phyloP scores from a whole-genome alignment of 192 early-diverging fungal species.

The Coemansia sp. region DNA sequence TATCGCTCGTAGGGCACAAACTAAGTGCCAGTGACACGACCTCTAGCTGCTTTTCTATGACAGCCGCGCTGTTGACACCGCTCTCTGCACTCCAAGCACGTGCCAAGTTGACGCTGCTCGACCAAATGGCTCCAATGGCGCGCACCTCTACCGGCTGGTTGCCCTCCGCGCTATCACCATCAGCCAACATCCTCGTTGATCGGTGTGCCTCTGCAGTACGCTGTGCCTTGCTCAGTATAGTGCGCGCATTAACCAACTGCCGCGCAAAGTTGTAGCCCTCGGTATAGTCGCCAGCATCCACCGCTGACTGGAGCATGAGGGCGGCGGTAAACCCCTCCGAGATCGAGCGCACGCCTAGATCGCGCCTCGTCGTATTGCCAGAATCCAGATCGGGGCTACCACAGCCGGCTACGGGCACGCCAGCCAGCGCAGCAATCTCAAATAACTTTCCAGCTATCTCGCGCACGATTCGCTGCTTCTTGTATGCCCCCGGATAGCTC shows the following conservation, averaged over 20 bases:
- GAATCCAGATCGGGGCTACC: conserved; percentile 2
- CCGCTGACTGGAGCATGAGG: conserved; percentile 26
- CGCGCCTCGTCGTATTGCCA: conserved; percentile 7
- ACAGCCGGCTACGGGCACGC: not conserved
- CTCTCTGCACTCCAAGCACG: not conserved
- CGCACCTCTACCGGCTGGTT: conserved; percentile 20
- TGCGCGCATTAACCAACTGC: conserved; percentile 22
- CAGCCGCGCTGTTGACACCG: not conserved
- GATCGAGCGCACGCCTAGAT: conserved; percentile 16
- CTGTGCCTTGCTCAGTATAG: conserved; percentile 8
- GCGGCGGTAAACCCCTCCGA: conserved; percentile 24
- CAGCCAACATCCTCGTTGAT: conserved; percentile 13
- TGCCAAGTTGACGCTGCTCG: conserved; percentile 13
- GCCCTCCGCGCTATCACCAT: not conserved
- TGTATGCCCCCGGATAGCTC: conserved; percentile 20
- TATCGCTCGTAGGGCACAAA: conserved; percentile 27
- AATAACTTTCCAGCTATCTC: conserved; percentile 18
- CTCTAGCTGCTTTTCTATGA: conserved; percentile 10
- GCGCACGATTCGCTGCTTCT: conserved; percentile 22
- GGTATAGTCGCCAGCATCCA: not conserved
- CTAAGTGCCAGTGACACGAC: conserved; percentile 34
- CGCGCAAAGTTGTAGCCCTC: conserved; percentile 24
- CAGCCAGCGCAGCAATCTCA: not conserved
- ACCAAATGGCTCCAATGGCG: conserved; percentile 27
- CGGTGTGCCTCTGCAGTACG: conserved; percentile 10